Evolutionary conservation across 2,329 filamentous ascomycete species (phyloP).

Genomic region (Mycosphaerella arachidis): DNA sequence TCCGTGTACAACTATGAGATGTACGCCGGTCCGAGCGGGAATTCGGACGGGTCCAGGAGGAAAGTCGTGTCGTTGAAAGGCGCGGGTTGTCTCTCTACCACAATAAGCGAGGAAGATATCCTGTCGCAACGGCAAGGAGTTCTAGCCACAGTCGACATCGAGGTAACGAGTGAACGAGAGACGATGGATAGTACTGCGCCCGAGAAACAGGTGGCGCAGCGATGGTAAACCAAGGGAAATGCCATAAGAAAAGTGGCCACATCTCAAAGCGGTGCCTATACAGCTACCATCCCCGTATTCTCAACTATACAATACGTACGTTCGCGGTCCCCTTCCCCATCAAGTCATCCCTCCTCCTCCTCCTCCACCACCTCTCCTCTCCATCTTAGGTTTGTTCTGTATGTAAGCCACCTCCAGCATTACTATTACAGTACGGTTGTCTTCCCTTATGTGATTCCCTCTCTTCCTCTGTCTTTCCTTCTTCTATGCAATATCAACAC

Average conservation of each 20-base stretch:
- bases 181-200: background rate
- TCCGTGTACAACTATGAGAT: background rate
- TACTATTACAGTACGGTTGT: background rate
- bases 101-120: background rate
- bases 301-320: background rate
- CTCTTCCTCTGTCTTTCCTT: background rate
- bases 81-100: background rate
- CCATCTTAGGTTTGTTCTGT: background rate
- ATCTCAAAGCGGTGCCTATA: background rate
- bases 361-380: background rate
- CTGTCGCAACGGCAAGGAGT: background rate
- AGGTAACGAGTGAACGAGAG: background rate
- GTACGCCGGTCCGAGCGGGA: background rate
- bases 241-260: background rate
- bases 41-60: background rate
- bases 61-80: background rate
- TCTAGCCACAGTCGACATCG: background rate
- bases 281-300: background rate
- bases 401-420: background rate
- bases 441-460: background rate
- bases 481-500: background rate
- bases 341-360: background rate
- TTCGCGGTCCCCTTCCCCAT: background rate
- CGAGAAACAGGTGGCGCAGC: background rate
- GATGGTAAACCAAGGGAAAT: background rate